Percentiles rank a stretch among this genome's conserved stretches.
Conservation (phyloP, 805 yeast genomes). For the Ogataea salicorniae region DNA sequence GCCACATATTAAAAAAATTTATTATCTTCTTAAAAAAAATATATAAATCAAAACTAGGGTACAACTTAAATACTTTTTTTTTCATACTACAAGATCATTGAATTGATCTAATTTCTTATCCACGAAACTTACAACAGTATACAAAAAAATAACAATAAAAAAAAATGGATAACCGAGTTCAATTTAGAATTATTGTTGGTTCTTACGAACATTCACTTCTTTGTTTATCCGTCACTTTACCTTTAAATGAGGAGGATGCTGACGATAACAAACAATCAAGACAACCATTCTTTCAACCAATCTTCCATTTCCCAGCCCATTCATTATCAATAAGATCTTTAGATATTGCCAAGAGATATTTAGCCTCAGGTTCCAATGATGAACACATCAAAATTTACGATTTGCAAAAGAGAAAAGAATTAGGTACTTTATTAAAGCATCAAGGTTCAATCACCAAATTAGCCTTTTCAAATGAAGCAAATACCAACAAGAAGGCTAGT, state of each 20-base stretch:
- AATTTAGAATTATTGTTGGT: constrained; percentile 84
- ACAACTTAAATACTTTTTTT: too few relatives aligned
- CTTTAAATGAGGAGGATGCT: constrained; percentile 19
- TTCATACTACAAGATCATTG: too few relatives aligned
- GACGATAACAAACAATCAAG: constrained; percentile 24
- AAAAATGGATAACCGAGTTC: constrained; percentile 18
- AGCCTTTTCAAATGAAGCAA: constrained; percentile 56
- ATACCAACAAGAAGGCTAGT: neutral
- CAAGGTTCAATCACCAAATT: constrained; percentile 79
- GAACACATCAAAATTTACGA: constrained; percentile 94
- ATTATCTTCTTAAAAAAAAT: too few relatives aligned
- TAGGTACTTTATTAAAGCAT: constrained; percentile 86
- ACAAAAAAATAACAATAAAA: neutral
- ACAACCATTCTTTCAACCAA: constrained; percentile 77
- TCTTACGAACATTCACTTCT: constrained; percentile 91
- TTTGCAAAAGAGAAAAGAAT: constrained; percentile 85
- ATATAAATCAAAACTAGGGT: too few relatives aligned
- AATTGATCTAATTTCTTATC: neutral
- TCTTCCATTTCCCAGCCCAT: constrained; percentile 95
- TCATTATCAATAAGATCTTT: constrained; percentile 80
- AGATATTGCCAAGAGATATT: constrained; percentile 75
- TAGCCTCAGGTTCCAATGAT: constrained; percentile 93
- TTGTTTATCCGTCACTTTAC: constrained; percentile 72
- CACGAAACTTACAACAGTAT: neutral
- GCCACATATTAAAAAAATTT: too few relatives aligned